Evolutionary conservation across 306 rosid genomes (phyloP).

Genomic region (Prunus mume): DNA sequence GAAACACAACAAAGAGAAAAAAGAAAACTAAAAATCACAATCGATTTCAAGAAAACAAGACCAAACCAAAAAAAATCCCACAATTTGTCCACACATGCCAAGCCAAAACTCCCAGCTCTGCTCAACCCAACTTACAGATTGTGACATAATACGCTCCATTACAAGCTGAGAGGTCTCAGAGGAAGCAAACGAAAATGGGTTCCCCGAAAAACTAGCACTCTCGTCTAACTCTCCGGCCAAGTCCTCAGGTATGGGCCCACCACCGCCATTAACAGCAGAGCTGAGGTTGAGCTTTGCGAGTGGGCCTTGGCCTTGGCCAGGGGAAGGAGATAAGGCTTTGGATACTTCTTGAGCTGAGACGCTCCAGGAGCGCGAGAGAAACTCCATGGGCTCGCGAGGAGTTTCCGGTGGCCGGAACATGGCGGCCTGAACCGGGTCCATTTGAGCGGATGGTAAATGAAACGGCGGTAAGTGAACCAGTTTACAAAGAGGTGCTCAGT

Average conservation of each 20-base stretch:
- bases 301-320: neutral
- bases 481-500: neutral
- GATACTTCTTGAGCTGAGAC: slow-evolving; percentile 75
- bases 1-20: neutral
- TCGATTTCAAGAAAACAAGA: slow-evolving; percentile 3
- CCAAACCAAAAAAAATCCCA: slow-evolving; percentile 2
- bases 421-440: slow-evolving; percentile 36
- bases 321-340: slow-evolving; percentile 67
- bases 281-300: slow-evolving; percentile 36
- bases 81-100: slow-evolving; percentile 31
- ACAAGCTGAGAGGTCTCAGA: slow-evolving; percentile 88
- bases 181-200: slow-evolving; percentile 83
- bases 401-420: slow-evolving; percentile 66
- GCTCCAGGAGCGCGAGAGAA: slow-evolving; percentile 91
- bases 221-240: slow-evolving; percentile 56
- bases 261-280: neutral
- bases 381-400: slow-evolving; percentile 84
- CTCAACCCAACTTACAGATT: slow-evolving; percentile 53
- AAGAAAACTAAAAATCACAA: slow-evolving; percentile 9
- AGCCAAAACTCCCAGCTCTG: neutral
- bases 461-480: neutral
- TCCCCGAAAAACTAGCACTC: slow-evolving; percentile 50
- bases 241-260: slow-evolving; percentile 53
- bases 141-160: slow-evolving; percentile 91
- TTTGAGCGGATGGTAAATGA: neutral